Evolutionary conservation across 306 rosid species (phyloP), one percentile per base, ranked within the genome.

Genomic region (Glycine latifolia): DNA sequence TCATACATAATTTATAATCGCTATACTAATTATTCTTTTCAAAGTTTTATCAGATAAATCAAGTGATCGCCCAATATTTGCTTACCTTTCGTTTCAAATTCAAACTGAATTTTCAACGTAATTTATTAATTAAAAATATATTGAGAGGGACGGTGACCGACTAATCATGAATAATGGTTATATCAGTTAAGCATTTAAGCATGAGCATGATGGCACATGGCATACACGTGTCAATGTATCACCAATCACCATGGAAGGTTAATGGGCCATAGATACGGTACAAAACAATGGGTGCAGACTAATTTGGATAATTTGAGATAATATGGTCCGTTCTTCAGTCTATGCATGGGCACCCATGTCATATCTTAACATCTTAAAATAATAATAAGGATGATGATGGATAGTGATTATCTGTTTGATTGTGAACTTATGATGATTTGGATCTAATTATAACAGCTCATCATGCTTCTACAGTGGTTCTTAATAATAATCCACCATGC

Each of bases 321-420:
- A 14, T 66, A 20, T 20, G 50, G 71, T 31, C 71, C 50, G 41
- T 50, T 66, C 71, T 63, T 61, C 2, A 63, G 20, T 63, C 69
- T 63, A 5, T 66, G 50, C 17, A 6, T 35, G 70, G 48, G 37
- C 71, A 66, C 37, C 11, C 11, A 41, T 65, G 49, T 66, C 71
- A 41, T 35, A 13, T 14, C 13, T 8, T 60, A 17, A 3, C 26
- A n/a, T 55, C 26, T 61, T 13, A 63, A 63, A 63, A 35, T 35
- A 63, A 41, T 41, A 41, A 35, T 35, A 35, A 35, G 39, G 39
- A 35, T n/a, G 14, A 37, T 7, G 17, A 39, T 39, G 20, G 12
- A 33, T 13, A 63, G 10, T 35, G 47, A 63, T 35, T 35, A 33
- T 35, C 2, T 35, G 71, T 14, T 37, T n/a, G 71, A 43, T 66